Evolutionary conservation across 352 stramenopile genomes (phyloP).

Genomic region (Globisporangium sylvaticum): DNA sequence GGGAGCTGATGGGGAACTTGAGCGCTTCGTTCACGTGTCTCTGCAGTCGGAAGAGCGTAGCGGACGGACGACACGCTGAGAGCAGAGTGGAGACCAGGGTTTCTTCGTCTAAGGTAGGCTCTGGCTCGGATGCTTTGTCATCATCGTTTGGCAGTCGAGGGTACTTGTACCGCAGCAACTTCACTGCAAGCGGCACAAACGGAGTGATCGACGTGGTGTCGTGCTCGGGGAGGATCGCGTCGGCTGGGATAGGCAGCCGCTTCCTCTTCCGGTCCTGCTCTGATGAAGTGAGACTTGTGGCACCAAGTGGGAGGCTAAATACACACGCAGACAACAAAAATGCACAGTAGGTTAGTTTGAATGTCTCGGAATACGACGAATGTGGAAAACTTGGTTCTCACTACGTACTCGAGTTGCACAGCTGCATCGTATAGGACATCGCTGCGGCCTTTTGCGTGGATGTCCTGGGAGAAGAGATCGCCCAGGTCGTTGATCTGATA

Average conservation of each 20-base stretch:
- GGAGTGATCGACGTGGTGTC: conserved; percentile 38
- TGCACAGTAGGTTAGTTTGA: neutral
- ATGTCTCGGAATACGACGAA: neutral
- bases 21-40: conserved; percentile 51
- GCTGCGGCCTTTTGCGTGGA: conserved; percentile 28
- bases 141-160: conserved; percentile 33
- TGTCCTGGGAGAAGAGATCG: conserved; percentile 57
- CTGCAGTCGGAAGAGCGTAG: conserved; percentile 59
- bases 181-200: conserved; percentile 43
- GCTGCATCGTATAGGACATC: conserved; percentile 35
- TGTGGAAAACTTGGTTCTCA: conserved; percentile 3
- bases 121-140: neutral
- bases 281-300: conserved; percentile 29
- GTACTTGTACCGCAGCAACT: conserved; percentile 42
- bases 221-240: conserved; percentile 57
- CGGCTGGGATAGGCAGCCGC: conserved; percentile 43
- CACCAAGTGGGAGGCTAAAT: conserved; percentile 48
- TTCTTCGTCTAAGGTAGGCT: conserved; percentile 28
- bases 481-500: conserved; percentile 70
- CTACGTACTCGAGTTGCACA: conserved; percentile 61
- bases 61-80: conserved; percentile 39
- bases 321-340: neutral
- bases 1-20: conserved; percentile 30
- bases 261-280: conserved; percentile 17
- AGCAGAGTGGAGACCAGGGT: conserved; percentile 29